Evolutionary conservation across 768 basidiomycete genomes (phyloP), one percentile per base, ranked within the genome.

Genomic region (Calvatia gigantea): DNA sequence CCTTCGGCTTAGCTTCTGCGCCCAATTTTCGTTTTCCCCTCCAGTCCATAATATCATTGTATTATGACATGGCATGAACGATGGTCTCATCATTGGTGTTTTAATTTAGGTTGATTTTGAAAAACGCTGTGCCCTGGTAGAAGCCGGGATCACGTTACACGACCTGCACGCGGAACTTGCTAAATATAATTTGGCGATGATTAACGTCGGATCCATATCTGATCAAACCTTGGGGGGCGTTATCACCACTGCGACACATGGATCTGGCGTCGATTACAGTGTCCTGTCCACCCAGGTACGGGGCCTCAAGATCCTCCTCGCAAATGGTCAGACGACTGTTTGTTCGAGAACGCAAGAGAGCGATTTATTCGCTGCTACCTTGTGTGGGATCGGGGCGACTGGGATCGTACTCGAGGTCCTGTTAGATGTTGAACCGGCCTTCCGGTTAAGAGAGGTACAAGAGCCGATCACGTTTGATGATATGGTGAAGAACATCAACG

Each of bases 191-290:
- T 82, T 98, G 29, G 95, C 94, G 35, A 87, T 99, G 83, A 85
- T 81, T 65, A 96, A 91, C 70, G 79, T 98, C 58, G 97, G 97
- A 32, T 95, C 94, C 27, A 98, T 99, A 64, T 96, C 94, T 32
- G 94, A 97, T 68, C 96, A 98, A 69, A 92, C 94, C 2, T 79
- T 99, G 60, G 95, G 84, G 25, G 97, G 97, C 41, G 83, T 94
- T 62, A 78, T 98, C 64, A 86, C 93, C 12, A 99, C 97, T 58
- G 93, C 93, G 6, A 95, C 95, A 0, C 97, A 99, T 75, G 97
- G 95, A 50, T 86, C 91, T 11, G 96, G 97, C 38, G 76, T 89
- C 56, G 65, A 72, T 41, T 95, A 81, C 72, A 83, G 84, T 51
- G 89, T 92, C 59, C 82, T 98, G 60, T 92, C 93, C 9, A 86